Evolutionary conservation across 805 yeast genomes (phyloP), one percentile per base, ranked within the genome.

Genomic region (Pichia gijzeniarum): DNA sequence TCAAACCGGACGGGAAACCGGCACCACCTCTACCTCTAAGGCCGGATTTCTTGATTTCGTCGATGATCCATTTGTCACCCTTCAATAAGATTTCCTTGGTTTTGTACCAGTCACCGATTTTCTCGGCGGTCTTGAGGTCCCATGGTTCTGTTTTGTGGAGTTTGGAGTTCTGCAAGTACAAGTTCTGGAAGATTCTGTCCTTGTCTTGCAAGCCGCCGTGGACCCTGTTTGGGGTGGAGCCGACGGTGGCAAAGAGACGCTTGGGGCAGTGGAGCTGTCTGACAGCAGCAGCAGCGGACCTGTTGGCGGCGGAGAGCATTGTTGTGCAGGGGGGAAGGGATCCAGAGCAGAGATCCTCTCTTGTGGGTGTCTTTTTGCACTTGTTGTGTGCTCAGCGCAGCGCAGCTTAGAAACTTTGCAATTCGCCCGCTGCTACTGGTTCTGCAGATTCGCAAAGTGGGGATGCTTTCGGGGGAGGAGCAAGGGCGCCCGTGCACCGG

Each of bases 1-100:
- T 86, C 60, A 86, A 75, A 28, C 95, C 95, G 20, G 89, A 79
- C 44, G 95, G 95, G 74, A 86, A 86, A 16, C 95, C 95, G 38
- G 95, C 95, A 60, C 95, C 95, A 48, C 95, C 95, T 67, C 95
- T 79, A 48, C 95, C 95, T 63, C 95, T 78, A 53, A 86, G 73
- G 19, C 95, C 95, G 19, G 90, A 82, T 57, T 79, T 76, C 63
- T 86, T 86, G 72, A 84, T 80, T 69, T 86, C 91, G 60, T 83
- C 88, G 59, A 87, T 86, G 65, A 86, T 86, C 95, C 95, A 86
- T 50, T 78, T 76, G 65, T 87, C 91, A 38, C 95, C 95, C 65
- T 86, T 86, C 50, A 80, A 67, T 34, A 86, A 64, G 56, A 86
- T 80, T 67, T 86, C 95, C 67, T 86, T 87, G 54, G 95, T 87